Base-by-base conservation (phyloP, 805 yeast genomes). In the Zygotorulaspora sp. region DNA sequence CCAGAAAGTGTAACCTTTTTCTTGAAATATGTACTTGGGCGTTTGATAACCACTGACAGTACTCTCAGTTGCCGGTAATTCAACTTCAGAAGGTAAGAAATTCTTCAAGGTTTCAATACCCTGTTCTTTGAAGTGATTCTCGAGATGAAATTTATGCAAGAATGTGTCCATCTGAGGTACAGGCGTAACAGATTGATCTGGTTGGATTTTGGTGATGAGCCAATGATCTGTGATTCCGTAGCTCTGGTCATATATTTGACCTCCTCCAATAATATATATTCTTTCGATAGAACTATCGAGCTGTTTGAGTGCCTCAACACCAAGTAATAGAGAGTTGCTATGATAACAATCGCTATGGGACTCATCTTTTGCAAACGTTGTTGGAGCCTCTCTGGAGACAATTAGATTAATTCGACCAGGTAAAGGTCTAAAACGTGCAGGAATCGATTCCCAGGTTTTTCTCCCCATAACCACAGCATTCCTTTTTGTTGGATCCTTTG, bases 391-490 rank as follows among this genome's bases (percentile, higher is more conserved):
- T 33, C 88, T 63, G 17, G 95, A 82, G 8, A 92, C 63, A 0
- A 92, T 77, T 10, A 88, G 77, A 58, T 92, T 92, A 18, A 77
- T 40, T 40, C 98, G 71, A 33, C 70, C 76, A 2, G 81, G 80
- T 30, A 92, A 68, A 0, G 98, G 98, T 45, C 95, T 69, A 63
- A 87, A 92, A 56, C 73, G 79, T 1, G 62, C 44, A 0, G 98
- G 97, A 21, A 92, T 89, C 6, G 95, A 84, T 21, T 88, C 92
- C 95, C 97, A 92, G 2, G 97, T 90, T 55, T 80, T 83, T 42
- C 97, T 72, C 10, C 98, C 98, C 98, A 92, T 92, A 3, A 92
- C 71, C 10, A 92, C 97, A 0, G 85, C 94, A 56, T 87, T 86
- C 26, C 47, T 53, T 43, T 62, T 64, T 1, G 41, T 41, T n/a